Evolutionary conservation across 768 basidiomycete genomes (phyloP), one percentile per base, ranked within the genome.

Genomic region (Lentinula edodes): DNA sequence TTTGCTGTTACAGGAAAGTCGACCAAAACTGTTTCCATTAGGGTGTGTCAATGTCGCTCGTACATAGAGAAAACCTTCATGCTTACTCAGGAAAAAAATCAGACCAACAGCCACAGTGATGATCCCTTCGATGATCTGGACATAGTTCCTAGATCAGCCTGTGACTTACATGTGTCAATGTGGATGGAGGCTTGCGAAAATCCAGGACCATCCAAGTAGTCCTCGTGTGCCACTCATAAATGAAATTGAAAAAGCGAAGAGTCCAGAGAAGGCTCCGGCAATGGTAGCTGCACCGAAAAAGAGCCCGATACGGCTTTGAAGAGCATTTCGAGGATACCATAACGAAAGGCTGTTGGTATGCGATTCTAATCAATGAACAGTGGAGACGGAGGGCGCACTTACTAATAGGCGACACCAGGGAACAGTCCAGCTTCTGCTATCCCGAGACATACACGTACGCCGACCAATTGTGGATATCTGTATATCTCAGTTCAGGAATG

Each of bases 371-470:
- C 32, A 35, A 58, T 8, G 48, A 10, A 6, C 6, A 23, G 52
- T 35, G 6, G 12, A 51, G 36, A 41, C 23, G 5, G 28, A 23
- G 20, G 13, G 28, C 18, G 6, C 3, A 69, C 80, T 50, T 60
- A 88, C 88, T 88, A 90, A 74, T 88, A 91, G 0, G 83, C 80
- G 9, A 90, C 85, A 28, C 88, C 88, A 10, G 89, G 88, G 70
- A 87, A 90, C 9, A 89, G 68, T 3, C 89, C 88, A 5, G 87
- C 85, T 71, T 91, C 89, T 0, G 86, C 80, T 2, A 87, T 67
- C 2, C 89, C 89, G 0, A 90, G 80, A 62, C 80, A 82, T 6
- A 84, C 71, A 9, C 87, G 80, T 9, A 75, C 76, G 18, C 78
- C 86, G 12, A 87, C 79, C 13, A 89, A 79, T 66, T 88, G 81